Base-by-base conservation (phyloP, 768 basidiomycete species). In the Tulasnella sp. region DNA sequence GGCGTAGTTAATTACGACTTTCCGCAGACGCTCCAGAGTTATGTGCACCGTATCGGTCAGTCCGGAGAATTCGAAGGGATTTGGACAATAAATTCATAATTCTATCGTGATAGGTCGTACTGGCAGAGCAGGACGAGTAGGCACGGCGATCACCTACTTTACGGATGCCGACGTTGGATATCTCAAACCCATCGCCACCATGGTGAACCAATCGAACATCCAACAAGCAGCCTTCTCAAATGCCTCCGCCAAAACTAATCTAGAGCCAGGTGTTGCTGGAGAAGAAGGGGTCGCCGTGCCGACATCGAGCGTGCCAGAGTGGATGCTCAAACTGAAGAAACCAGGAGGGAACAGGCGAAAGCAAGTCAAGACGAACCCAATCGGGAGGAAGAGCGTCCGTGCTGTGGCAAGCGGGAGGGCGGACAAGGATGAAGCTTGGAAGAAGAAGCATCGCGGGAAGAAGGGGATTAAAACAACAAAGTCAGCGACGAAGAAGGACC, bases 1-100 rank as follows among this genome's bases (percentile, higher is more conserved):
- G 88, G 97, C 67, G 92, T 99, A 9, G 85, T 98, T 68, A 99
- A 97, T 70, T 93, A 88, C 66, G 94, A 97, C 72, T 97, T 98
- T 71, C 96, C 96, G 2, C 92, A 86, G 41, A 93, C 82, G 56
- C 85, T 94, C 1, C 92, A 94, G 70, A 92, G 88, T 67, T 99
- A 99, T 67, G 80, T 99, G 44, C 96, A 99, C 71, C 79, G 96
- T 22, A 96, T 99, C 53, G 94, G 90, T 85, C 38, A 49, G 73
- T n/a, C n/a, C n/a, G n/a, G n/a, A n/a, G n/a, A n/a, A n/a, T n/a
- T n/a, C n/a, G n/a, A n/a, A n/a, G n/a, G n/a, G n/a, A n/a, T n/a
- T n/a, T n/a, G n/a, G n/a, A n/a, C n/a, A n/a, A n/a, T n/a, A n/a
- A n/a, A n/a, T n/a, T n/a, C n/a, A n/a, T n/a, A n/a, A n/a, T n/a